phyloP scores from a whole-genome alignment of 2,329 filamentous ascomycete species.

The Paecilomyces sp. region DNA sequence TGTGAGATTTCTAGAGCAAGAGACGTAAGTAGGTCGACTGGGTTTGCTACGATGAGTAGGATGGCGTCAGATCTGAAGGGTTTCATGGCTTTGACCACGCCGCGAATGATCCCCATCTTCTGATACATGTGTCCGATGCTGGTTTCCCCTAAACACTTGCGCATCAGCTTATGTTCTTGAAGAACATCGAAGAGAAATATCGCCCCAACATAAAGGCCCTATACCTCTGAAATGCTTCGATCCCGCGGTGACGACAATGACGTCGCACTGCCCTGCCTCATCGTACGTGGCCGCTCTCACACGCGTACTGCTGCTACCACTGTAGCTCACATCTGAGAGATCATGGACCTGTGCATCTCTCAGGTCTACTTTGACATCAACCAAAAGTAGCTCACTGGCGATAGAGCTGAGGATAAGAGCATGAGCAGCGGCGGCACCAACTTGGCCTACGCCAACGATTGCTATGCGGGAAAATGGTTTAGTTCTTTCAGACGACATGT shows the following conservation, averaged over 20 bases:
- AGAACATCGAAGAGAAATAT: no score
- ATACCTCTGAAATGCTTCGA: conserved; percentile 41
- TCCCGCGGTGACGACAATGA: conserved; percentile 49
- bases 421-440: conserved; percentile 40
- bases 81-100: conserved; percentile 42
- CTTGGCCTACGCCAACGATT: conserved; percentile 40
- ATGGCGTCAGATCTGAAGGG: conserved; percentile 44
- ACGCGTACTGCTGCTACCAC: conserved; percentile 31
- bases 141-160: conserved; percentile 30
- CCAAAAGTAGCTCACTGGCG: conserved; percentile 46
- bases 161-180: neutral
- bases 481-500: neutral
- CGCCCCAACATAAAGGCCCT: neutral
- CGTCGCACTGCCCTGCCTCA: conserved; percentile 48
- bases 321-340: conserved; percentile 40
- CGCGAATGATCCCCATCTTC: conserved; percentile 36
- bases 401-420: conserved; percentile 46
- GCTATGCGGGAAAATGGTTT: conserved; percentile 29
- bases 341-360: conserved; percentile 46
- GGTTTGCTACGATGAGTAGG: conserved; percentile 48
- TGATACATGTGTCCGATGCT: conserved; percentile 40
- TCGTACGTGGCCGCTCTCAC: conserved; percentile 39
- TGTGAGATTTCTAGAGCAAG: conserved; percentile 42
- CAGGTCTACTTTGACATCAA: conserved; percentile 39
- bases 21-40: conserved; percentile 49